These are phyloP conservation scores for Fusarium pilosicola DNA, from an alignment of 2,329 filamentous ascomycete genomes.

Conservation along the genomic window DNA sequence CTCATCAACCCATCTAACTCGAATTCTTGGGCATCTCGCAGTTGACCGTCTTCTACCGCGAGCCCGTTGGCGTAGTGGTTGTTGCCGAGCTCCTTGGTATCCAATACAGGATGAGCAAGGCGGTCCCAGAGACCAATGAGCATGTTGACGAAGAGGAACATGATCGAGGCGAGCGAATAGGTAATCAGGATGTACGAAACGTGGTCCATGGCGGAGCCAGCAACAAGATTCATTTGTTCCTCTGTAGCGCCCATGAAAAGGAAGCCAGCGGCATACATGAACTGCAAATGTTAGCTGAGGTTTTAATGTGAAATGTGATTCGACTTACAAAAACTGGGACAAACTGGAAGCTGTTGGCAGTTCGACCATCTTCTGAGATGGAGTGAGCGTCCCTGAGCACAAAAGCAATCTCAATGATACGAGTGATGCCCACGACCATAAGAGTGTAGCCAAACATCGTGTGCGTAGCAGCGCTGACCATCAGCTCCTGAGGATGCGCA, in stretches of 20 bases:
- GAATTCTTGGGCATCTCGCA: slow-evolving; percentile 89
- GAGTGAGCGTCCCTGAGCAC: slow-evolving; percentile 78
- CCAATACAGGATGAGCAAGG: slow-evolving; percentile 51
- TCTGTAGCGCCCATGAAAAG: slow-evolving; percentile 98
- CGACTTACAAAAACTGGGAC: slow-evolving; percentile 68
- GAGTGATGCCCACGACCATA: slow-evolving; percentile 85
- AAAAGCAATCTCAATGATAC: slow-evolving; percentile 93
- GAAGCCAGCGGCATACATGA: slow-evolving; percentile 92
- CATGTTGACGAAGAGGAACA: slow-evolving; percentile 92
- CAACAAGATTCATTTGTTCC: slow-evolving; percentile 88
- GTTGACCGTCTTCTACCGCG: slow-evolving; percentile 62
- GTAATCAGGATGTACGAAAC: slow-evolving; percentile 93
- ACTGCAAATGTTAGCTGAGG: slow-evolving; percentile 57
- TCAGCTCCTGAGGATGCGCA: slow-evolving; percentile 84
- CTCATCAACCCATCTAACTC: slow-evolving; percentile 91
- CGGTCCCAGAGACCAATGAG: slow-evolving; percentile 86
- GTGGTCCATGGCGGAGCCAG: slow-evolving; percentile 80
- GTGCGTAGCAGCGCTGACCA: slow-evolving; percentile 89
- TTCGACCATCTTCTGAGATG: slow-evolving; percentile 71
- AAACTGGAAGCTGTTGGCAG: slow-evolving; percentile 71
- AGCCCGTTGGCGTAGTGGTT: slow-evolving; percentile 50
- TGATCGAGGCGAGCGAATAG: slow-evolving; percentile 87
- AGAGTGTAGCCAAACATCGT: slow-evolving; percentile 92
- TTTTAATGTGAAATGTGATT: not conserved
- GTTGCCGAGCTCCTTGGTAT: slow-evolving; percentile 52